phyloP scores from a whole-genome alignment of 1,284 basidiomycete species.

The Anthracocystis panici-leucophaei region DNA sequence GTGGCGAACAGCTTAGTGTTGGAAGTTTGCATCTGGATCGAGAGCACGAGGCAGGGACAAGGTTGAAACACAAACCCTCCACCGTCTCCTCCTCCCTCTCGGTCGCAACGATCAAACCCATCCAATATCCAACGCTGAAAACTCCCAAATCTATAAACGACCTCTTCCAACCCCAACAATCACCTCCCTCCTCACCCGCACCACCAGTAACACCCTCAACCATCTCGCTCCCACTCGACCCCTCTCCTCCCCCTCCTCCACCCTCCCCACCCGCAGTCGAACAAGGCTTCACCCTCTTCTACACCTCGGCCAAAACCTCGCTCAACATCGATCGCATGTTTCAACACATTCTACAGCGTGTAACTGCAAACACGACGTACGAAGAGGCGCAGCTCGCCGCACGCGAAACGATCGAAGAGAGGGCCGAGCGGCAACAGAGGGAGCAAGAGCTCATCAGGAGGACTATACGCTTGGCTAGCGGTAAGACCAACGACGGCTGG shows the following conservation, averaged over 20 bases:
- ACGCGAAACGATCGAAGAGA: background rate
- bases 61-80: conserved; percentile 14
- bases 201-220: conserved; percentile 16
- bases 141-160: conserved; percentile 49
- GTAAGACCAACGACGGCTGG: conserved; percentile 20
- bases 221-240: conserved; percentile 13
- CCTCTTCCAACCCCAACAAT: conserved; percentile 20
- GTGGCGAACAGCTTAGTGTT: conserved; percentile 13
- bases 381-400: conserved; percentile 2
- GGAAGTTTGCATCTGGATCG: background rate
- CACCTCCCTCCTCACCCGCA: background rate
- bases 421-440: conserved; percentile 2
- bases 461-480: conserved; percentile 45
- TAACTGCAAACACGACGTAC: conserved; percentile 23
- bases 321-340: conserved; percentile 54
- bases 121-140: background rate
- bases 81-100: conserved; percentile 24
- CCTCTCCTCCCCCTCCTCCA: background rate
- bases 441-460: conserved; percentile 26
- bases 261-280: conserved; percentile 14
- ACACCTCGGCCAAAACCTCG: conserved; percentile 54
- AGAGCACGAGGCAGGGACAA: background rate
- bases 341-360: conserved; percentile 50
- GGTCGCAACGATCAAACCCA: conserved; percentile 12
- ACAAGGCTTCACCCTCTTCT: conserved; percentile 62